These are phyloP conservation scores for Tritrichomonas musculus DNA, from an alignment of 208 protist genomes.

Conservation along the genomic window DNA sequence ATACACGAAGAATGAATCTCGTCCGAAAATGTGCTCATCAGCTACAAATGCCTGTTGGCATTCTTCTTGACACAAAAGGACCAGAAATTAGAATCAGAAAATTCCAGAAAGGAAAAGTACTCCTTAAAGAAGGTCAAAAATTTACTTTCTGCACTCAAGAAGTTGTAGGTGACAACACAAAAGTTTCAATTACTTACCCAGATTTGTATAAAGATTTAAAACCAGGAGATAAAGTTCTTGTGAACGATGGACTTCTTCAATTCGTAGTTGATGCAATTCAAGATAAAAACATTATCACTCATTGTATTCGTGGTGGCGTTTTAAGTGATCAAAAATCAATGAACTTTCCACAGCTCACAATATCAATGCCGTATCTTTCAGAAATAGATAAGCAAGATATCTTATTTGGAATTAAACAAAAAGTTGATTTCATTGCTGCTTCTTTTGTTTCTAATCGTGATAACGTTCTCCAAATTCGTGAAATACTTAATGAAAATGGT, in stretches of 20 bases:
- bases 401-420: conserved; percentile 78
- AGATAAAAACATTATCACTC: conserved; percentile 59
- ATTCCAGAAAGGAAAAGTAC: conserved; percentile 56
- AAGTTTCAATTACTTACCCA: not conserved
- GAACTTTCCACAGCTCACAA: not conserved
- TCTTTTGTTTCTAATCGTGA: conserved; percentile 86
- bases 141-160: conserved; percentile 55
- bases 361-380: not conserved
- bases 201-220: not conserved
- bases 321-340: conserved; percentile 68
- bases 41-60: conserved; percentile 21
- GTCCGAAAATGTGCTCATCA: conserved; percentile 34
- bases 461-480: conserved; percentile 79
- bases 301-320: conserved; percentile 90
- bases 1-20: conserved; percentile 37
- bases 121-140: conserved; percentile 36
- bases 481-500: conserved; percentile 71
- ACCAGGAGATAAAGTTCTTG: not conserved
- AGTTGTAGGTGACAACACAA: not conserved
- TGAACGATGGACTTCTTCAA: not conserved
- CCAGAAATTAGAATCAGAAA: conserved; percentile 55
- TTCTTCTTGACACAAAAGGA: conserved; percentile 50
- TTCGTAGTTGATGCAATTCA: not conserved
- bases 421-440: conserved; percentile 93
- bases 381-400: conserved; percentile 72